Conservation (phyloP, 257 asterid genomes). For the Przewalskia tangutica region DNA sequence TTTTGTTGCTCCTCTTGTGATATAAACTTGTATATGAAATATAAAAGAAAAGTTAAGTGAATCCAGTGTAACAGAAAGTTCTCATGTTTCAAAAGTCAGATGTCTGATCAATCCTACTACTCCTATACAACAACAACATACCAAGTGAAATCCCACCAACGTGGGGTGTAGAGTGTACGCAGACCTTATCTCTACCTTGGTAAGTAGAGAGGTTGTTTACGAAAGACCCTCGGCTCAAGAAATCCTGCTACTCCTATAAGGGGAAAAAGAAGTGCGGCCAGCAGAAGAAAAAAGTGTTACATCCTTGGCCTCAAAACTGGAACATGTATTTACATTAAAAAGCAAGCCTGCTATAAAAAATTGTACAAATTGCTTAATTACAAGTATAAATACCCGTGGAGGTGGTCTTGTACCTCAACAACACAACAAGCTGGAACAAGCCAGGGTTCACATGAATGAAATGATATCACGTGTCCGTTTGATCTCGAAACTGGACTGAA, state of each 20-base stretch:
- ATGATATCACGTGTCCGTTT: not conserved
- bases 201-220: too few relatives aligned
- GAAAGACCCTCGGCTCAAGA: too few relatives aligned
- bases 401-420: not conserved
- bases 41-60: not conserved
- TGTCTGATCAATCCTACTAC: not conserved
- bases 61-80: not conserved
- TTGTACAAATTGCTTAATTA: not conserved
- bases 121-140: too few relatives aligned
- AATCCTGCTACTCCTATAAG: not conserved
- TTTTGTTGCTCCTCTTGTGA: not conserved
- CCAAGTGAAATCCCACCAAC: too few relatives aligned
- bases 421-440: not conserved
- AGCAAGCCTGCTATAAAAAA: not conserved
- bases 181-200: too few relatives aligned
- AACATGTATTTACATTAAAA: not conserved
- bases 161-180: too few relatives aligned
- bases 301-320: not conserved
- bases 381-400: not conserved
- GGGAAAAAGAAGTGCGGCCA: not conserved
- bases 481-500: not conserved
- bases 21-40: too few relatives aligned
- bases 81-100: not conserved
- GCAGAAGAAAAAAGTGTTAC: not conserved
- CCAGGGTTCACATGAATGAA: not conserved